Evolutionary conservation across 768 basidiomycete species (phyloP), one percentile per base, ranked within the genome.

Genomic region (Baorangia bicolor): DNA sequence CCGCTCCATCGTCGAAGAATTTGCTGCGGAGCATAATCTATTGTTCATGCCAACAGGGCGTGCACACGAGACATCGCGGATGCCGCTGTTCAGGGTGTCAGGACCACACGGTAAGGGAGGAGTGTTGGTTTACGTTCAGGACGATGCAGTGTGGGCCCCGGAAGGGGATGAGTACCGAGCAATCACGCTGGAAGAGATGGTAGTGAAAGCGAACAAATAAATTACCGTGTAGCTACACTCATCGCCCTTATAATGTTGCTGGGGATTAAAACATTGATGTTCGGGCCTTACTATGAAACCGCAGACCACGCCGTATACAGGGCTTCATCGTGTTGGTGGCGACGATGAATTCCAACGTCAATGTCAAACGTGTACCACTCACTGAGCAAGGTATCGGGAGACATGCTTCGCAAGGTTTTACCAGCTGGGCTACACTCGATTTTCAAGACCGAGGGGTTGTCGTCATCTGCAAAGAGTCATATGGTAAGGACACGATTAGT

Each of bases 131-230:
- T 99, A 96, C 73, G 82, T 98, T 40, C 76, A 85, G 60, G 94
- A 97, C 64, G 94, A 97, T 73, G 95, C 94, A 1, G 92, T 98
- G 14, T 98, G 95, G 89, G 88, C 89, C 3, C 78, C 84, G 10
- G 82, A 85, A 23, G 75, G 74, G 31, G 85, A 85, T 18, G 79
- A 82, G 14, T 91, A 85, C 69, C 77, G 81, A 56, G 94, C 95
- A 4, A 86, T 98, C 27, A 77, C 86, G 10, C 71, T 98, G 67
- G 93, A 96, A 64, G 89, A 92, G 57, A 93, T 98, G 93, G 89
- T 96, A 35, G 58, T 83, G 28, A 78, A 83, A 57, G 87, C 87
- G 5, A 76, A 68, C 50, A 72, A 66, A 28, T 69, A 61, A 56
- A 37, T 51, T 46, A 41, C 3, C 10, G 35, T 30, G 21, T 54